phyloP scores from a whole-genome alignment of 208 protist species.

The Herpetomonas samuelpessoai region DNA sequence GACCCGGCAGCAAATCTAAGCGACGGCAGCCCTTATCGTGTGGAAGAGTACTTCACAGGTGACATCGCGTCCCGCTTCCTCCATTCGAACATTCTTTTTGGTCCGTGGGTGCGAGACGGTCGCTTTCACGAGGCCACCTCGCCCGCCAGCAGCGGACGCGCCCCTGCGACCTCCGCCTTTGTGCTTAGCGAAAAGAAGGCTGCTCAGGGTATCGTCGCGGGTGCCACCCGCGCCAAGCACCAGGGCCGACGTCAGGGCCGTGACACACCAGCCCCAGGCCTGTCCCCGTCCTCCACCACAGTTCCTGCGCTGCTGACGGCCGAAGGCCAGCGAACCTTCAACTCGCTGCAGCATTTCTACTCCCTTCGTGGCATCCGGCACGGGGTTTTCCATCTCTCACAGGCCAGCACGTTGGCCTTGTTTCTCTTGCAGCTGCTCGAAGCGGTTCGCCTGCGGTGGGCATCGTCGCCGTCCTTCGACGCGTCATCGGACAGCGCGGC shows the following conservation, averaged over 20 bases:
- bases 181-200: too few relatives aligned
- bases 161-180: not conserved
- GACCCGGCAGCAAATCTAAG: too few relatives aligned
- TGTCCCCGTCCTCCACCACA: too few relatives aligned
- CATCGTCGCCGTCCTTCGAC: not conserved
- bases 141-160: too few relatives aligned
- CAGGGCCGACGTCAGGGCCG: not conserved
- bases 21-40: not conserved
- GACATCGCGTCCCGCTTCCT: not conserved
- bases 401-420: conserved; percentile 29
- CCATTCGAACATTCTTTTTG: not conserved
- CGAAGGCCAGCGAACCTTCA: not conserved
- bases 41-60: not conserved
- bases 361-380: conserved; percentile 11
- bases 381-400: conserved; percentile 12
- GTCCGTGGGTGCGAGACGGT: not conserved
- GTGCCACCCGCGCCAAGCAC: not conserved
- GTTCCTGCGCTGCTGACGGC: not conserved
- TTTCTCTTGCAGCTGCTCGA: conserved; percentile 58
- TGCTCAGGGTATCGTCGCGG: not conserved
- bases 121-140: not conserved
- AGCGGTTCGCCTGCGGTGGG: conserved; percentile 27
- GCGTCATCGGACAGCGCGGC: not conserved
- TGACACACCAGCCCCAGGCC: too few relatives aligned
- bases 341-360: conserved; percentile 17